These are phyloP conservation scores for Arabidopsis lyrata DNA, from an alignment of 441 rosid species.

Conservation along the genomic window DNA sequence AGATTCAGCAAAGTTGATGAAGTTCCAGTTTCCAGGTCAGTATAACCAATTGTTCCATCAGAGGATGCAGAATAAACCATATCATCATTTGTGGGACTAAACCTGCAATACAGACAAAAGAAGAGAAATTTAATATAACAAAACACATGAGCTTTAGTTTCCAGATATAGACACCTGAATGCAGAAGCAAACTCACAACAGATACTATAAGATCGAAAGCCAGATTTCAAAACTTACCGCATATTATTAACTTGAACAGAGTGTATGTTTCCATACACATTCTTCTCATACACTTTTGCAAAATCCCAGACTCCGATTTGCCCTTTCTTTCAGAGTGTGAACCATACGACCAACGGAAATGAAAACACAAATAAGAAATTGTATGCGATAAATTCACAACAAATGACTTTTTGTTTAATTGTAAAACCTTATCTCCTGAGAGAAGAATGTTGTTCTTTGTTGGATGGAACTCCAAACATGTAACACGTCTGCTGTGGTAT, in stretches of 20 bases:
- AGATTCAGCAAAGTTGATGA: conserved; percentile 81
- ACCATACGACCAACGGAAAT: conserved; percentile 30
- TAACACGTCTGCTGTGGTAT: conserved; percentile 91
- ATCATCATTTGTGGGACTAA: conserved; percentile 79
- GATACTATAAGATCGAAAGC: neutral
- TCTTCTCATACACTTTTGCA: conserved; percentile 82
- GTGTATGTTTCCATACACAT: conserved; percentile 84
- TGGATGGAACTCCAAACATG: conserved; percentile 95
- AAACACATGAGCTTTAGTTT: conserved; percentile 8
- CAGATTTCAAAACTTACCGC: conserved; percentile 51
- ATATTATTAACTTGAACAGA: conserved; percentile 84
- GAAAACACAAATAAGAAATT: conserved; percentile 8
- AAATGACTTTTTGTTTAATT: neutral
- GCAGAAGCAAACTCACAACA: neutral
- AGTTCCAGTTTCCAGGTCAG: conserved; percentile 89
- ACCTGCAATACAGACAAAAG: conserved; percentile 51
- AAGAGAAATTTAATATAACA: neutral
- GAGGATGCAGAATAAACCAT: conserved; percentile 84
- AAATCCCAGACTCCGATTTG: conserved; percentile 97
- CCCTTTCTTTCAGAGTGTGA: conserved; percentile 72
- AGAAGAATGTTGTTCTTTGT: conserved; percentile 81
- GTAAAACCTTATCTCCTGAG: conserved; percentile 88
- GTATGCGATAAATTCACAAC: neutral
- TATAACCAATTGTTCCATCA: conserved; percentile 93
- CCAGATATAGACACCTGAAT: neutral